These are phyloP conservation scores for Scheffersomyces amazonensis DNA, from an alignment of 805 yeast genomes.

Conservation along the genomic window DNA sequence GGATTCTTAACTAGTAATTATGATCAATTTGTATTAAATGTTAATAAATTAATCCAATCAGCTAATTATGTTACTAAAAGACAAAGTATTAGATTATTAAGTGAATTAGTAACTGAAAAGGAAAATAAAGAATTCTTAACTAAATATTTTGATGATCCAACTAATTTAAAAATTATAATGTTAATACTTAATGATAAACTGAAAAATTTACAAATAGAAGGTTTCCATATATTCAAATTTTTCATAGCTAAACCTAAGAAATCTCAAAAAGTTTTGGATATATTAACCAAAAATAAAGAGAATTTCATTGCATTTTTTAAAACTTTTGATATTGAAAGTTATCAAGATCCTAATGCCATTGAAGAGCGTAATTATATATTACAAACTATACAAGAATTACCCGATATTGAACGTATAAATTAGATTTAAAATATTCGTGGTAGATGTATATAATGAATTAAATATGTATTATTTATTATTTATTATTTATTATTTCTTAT, in stretches of 20 bases:
- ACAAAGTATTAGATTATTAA: conserved; percentile 76
- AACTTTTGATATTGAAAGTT: conserved; percentile 58
- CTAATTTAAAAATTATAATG: conserved; percentile 85
- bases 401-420: conserved; percentile 47
- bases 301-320: conserved; percentile 69
- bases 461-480: background rate
- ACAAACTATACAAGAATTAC: conserved; percentile 68
- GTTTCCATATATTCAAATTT: conserved; percentile 90
- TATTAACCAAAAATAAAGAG: conserved; percentile 77
- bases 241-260: conserved; percentile 96
- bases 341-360: conserved; percentile 61
- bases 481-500: conserved; percentile 1
- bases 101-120: conserved; percentile 67
- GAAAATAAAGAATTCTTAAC: conserved; percentile 72
- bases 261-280: conserved; percentile 73
- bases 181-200: conserved; percentile 81
- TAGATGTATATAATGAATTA: background rate
- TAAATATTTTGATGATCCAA: conserved; percentile 74
- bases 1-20: conserved; percentile 65
- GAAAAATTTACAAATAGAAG: conserved; percentile 83
- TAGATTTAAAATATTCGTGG: too few relatives aligned
- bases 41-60: conserved; percentile 70
- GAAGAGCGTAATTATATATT: conserved; percentile 83
- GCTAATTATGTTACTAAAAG: conserved; percentile 89
- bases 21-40: conserved; percentile 54